Base-by-base conservation (phyloP, 2,329 filamentous ascomycete species). In the Xylaria sp. region DNA sequence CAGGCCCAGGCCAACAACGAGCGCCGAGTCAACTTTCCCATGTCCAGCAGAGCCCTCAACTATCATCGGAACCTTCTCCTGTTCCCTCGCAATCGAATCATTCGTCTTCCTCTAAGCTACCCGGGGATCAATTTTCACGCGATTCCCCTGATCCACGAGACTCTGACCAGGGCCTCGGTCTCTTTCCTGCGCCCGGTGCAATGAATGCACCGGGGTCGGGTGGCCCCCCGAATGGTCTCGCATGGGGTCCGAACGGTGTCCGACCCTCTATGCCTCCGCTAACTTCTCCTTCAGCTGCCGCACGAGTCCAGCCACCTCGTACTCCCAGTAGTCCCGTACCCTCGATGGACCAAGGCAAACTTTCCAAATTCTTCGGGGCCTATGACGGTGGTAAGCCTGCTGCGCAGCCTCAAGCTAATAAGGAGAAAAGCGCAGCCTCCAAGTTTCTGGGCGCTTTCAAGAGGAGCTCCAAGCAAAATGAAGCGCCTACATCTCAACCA, bases 401-500 rank as follows among this genome's bases (percentile, higher is more conserved):
- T 9, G 53, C 44, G 8, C 69, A 69, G 23, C 59, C 71, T 16
- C 72, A 72, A 48, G 66, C 71, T 2, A 44, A 54, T 6, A 78
- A 76, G 40, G 75, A 78, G 50, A 77, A 78, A 69, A 77, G 71
- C n/a, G 74, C 73, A 0, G 75, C 74, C 9, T 75, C 74, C 4
- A 78, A 76, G 63, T 66, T 79, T 13, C 66, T 78, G 2, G 69
- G 73, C 21, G 76, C 77, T 3, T 76, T 79, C 48, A 79, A 76
- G 58, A 73, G 77, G 35, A 71, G 63, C 13, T 71, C 71, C 3
- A 78, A 75, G 57, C 68, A 71, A 12, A 69, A 48, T 54, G 69
- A 71, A 16, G 35, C 69, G 2, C 37, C 59, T 10, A 59, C 67
- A 55, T 65, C 68, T 23, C 72, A 73, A 29, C 66, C 58, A 51